Evolutionary conservation across 495 filamentous ascomycete genomes (phyloP).

Genomic region (Aspergillus campestris): DNA sequence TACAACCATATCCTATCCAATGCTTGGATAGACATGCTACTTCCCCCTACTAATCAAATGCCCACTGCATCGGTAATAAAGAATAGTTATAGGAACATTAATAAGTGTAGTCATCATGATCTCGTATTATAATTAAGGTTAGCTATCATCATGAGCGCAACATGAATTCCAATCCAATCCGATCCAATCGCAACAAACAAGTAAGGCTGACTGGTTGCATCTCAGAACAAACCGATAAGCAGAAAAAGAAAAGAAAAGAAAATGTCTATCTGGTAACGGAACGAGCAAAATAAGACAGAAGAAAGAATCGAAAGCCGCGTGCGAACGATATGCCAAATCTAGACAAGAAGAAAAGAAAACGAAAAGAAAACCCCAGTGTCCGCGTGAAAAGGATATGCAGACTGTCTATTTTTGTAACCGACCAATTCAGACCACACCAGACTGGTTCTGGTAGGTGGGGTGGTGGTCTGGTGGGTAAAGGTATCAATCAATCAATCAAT

Average conservation of each 20-base stretch:
- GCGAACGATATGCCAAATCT: background rate
- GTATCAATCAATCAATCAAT: conserved; percentile 13
- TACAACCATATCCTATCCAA: too few relatives aligned
- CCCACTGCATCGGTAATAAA: background rate
- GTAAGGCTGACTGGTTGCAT: background rate
- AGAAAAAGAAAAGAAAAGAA: background rate
- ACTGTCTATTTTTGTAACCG: conserved; percentile 13
- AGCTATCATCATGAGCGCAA: too few relatives aligned
- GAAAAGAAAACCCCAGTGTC: background rate
- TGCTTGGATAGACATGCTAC: too few relatives aligned
- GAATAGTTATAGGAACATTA: too few relatives aligned
- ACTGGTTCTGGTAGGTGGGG: too few relatives aligned
- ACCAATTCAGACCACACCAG: too few relatives aligned
- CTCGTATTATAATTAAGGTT: too few relatives aligned
- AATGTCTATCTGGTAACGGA: conserved; percentile 1
- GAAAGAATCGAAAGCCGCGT: background rate
- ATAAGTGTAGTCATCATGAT: background rate
- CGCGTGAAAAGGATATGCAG: conserved; percentile 2
- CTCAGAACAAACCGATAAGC: background rate
- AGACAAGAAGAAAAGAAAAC: conserved; percentile 1
- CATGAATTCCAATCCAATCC: too few relatives aligned
- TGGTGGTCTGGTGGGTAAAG: background rate
- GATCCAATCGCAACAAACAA: background rate
- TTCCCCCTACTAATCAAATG: background rate
- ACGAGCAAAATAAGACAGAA: background rate